These are phyloP conservation scores for Pochonia chlamydosporia DNA, from an alignment of 2,329 filamentous ascomycete genomes.

Conservation along the genomic window DNA sequence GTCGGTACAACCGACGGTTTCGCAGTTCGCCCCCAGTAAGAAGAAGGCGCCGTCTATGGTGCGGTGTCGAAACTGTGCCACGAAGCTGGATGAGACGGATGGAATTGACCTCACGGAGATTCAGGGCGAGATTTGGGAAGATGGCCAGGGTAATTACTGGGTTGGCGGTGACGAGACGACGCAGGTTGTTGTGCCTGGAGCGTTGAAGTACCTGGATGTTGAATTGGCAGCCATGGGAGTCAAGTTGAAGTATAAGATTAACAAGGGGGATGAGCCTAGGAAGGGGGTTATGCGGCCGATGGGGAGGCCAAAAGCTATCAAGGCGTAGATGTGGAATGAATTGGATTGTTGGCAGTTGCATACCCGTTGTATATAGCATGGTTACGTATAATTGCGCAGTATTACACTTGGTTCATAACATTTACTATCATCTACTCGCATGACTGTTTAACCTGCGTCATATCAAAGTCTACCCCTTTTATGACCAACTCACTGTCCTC, in stretches of 20 bases:
- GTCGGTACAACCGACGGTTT: conserved; percentile 75
- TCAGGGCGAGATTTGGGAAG: conserved; percentile 82
- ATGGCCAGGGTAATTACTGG: conserved; percentile 78
- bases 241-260: conserved; percentile 74
- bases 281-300: conserved; percentile 44
- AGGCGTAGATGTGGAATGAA: neutral
- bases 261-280: conserved; percentile 58
- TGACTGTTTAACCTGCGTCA: too few relatives aligned
- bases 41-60: conserved; percentile 64
- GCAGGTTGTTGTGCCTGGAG: conserved; percentile 85
- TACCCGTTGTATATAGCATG: too few relatives aligned
- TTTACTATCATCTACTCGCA: too few relatives aligned
- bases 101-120: conserved; percentile 49
- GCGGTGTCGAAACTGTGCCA: conserved; percentile 74
- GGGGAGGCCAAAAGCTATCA: conserved; percentile 13
- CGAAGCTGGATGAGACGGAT: conserved; percentile 49
- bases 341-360: too few relatives aligned
- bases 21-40: conserved; percentile 53
- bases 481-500: too few relatives aligned
- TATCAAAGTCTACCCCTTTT: too few relatives aligned
- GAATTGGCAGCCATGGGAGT: conserved; percentile 96
- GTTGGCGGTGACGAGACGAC: conserved; percentile 87
- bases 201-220: conserved; percentile 88
- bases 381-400: too few relatives aligned
- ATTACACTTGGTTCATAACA: too few relatives aligned